phyloP scores from a whole-genome alignment of 202 grass and related monocot species.

The Sporobolus alterniflorus region DNA sequence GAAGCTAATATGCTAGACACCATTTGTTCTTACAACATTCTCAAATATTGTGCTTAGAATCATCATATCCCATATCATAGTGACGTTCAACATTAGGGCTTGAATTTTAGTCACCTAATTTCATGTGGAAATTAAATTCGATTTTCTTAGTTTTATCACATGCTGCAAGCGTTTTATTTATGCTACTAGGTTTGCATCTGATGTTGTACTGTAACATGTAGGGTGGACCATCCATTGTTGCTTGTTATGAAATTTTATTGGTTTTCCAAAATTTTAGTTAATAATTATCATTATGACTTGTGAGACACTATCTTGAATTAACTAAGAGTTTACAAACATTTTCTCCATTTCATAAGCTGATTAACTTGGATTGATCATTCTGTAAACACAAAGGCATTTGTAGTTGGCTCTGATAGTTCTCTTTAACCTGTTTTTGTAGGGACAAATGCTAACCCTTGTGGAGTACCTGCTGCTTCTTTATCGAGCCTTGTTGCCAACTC shows the following conservation, averaged over 20 bases:
- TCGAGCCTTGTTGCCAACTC: conserved; percentile 81
- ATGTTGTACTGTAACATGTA: conserved; percentile 9
- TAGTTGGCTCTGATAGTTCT: conserved; percentile 37
- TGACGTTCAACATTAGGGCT: neutral
- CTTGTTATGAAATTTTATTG: neutral
- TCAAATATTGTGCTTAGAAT: neutral
- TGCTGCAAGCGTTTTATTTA: neutral
- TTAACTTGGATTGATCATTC: conserved; percentile 4
- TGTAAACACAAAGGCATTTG: neutral
- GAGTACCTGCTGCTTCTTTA: conserved; percentile 91
- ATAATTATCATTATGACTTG: conserved; percentile 2
- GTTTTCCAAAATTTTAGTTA: conserved; percentile 1
- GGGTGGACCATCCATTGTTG: neutral
- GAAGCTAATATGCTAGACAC: neutral
- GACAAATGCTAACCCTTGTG: conserved; percentile 87
- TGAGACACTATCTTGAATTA: neutral
- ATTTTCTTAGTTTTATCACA: neutral
- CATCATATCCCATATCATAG: neutral
- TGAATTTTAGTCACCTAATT: neutral
- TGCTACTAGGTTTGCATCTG: conserved; percentile 12
- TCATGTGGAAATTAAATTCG: neutral
- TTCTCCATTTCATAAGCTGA: neutral
- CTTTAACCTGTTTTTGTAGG: conserved; percentile 55
- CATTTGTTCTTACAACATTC: neutral
- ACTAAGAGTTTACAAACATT: conserved; percentile 14